Evolutionary conservation across 2,329 filamentous ascomycete species (phyloP).

Genomic region (Paraphoma chrysanthemicola): DNA sequence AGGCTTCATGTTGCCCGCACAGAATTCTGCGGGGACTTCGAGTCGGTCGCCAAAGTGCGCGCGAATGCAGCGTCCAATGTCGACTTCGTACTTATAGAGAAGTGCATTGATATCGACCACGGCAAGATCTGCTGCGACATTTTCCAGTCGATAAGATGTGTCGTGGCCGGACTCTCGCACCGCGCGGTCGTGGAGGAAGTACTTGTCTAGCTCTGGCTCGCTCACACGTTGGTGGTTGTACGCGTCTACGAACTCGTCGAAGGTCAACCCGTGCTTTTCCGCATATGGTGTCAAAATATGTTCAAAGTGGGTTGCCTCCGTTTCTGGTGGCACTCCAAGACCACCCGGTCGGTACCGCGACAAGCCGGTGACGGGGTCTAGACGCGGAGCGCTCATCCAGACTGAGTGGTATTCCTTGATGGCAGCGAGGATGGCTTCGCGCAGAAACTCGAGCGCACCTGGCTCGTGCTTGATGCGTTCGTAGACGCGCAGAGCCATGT

Average conservation of each 20-base stretch:
- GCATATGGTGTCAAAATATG: constrained; percentile 83
- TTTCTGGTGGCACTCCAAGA: constrained; percentile 87
- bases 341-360: constrained; percentile 87
- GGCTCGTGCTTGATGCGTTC: constrained; percentile 90
- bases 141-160: constrained; percentile 91
- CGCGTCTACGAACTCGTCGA: constrained; percentile 82
- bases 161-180: constrained; percentile 97
- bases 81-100: constrained; percentile 95
- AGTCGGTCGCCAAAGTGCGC: constrained; percentile 84
- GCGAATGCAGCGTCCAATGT: constrained; percentile 87
- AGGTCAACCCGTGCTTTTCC: constrained; percentile 81
- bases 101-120: constrained; percentile 95
- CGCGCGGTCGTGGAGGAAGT: constrained; percentile 94
- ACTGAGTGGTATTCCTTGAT: constrained; percentile 97
- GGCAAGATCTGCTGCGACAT: constrained; percentile 78
- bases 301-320: constrained; percentile 84
- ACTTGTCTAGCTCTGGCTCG: constrained; percentile 91
- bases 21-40: constrained; percentile 82
- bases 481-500: constrained; percentile 94
- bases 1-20: constrained; percentile 67
- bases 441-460: constrained; percentile 80
- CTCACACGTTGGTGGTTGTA: constrained; percentile 79
- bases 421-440: constrained; percentile 80
- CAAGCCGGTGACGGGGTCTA: constrained; percentile 78
- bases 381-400: constrained; percentile 76